Conservation (phyloP, 352 stramenopile species). For the Phytophthora agathidicida region DNA sequence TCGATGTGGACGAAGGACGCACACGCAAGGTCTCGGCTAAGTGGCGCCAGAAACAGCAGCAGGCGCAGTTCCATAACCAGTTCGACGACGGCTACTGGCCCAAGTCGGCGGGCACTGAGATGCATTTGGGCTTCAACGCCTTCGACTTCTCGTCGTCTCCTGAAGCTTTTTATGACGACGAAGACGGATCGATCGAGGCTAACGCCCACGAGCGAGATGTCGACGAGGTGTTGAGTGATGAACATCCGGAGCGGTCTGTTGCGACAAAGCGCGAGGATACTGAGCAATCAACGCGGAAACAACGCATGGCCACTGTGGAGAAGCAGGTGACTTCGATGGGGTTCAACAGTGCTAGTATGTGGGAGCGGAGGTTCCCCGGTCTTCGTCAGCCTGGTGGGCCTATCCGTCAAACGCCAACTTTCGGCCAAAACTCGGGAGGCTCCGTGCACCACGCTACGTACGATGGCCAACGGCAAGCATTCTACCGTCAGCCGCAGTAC, state of each 20-base stretch:
- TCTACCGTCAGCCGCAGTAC: slow-evolving; percentile 23
- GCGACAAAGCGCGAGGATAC: background rate
- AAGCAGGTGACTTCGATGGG: slow-evolving; percentile 27
- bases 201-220: background rate
- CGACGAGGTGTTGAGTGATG: background rate
- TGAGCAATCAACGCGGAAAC: slow-evolving; percentile 7
- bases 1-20: slow-evolving; percentile 30
- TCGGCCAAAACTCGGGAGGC: background rate
- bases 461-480: slow-evolving; percentile 4
- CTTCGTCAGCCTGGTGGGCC: background rate
- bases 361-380: slow-evolving; percentile 29
- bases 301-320: slow-evolving; percentile 16
- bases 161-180: slow-evolving; percentile 39
- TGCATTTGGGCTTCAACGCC: slow-evolving; percentile 48
- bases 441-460: slow-evolving; percentile 9
- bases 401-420: background rate
- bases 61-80: slow-evolving; percentile 12
- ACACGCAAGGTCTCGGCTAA: slow-evolving; percentile 41
- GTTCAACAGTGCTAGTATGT: slow-evolving; percentile 35
- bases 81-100: slow-evolving; percentile 28
- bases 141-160: slow-evolving; percentile 52
- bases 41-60: slow-evolving; percentile 28
- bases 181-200: background rate
- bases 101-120: slow-evolving; percentile 27
- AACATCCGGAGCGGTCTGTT: background rate